Evolutionary conservation across 805 yeast genomes (phyloP).

Genomic region (Brettanomyces nanus): DNA sequence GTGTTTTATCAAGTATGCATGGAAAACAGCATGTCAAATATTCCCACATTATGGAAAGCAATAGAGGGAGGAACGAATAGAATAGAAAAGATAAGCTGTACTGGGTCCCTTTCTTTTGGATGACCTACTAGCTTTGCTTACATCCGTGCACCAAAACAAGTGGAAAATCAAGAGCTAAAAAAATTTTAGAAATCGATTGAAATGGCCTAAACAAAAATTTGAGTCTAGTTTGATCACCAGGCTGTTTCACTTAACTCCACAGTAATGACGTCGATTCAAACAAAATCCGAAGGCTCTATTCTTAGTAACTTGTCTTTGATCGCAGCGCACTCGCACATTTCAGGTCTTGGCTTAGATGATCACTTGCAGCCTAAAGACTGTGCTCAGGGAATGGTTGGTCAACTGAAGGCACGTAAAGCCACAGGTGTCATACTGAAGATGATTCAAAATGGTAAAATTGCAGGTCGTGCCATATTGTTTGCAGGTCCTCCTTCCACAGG

Average conservation of each 20-base stretch:
- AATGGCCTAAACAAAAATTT: too few species aligned
- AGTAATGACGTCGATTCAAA: slow-evolving; percentile 10
- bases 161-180: too few species aligned
- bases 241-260: too few species aligned
- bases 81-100: too few species aligned
- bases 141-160: too few species aligned
- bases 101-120: too few species aligned
- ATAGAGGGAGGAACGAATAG: too few species aligned
- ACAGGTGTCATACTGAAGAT: slow-evolving; percentile 93
- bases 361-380: slow-evolving; percentile 73
- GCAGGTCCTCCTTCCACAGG: slow-evolving; percentile 99
- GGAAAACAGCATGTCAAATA: not conserved
- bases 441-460: slow-evolving; percentile 85
- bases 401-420: slow-evolving; percentile 72
- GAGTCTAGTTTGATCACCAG: too few species aligned
- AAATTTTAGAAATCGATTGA: too few species aligned
- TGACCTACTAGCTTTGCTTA: too few species aligned
- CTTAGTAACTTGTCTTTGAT: slow-evolving; percentile 20
- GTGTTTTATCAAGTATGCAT: slow-evolving; percentile 24
- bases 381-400: slow-evolving; percentile 88
- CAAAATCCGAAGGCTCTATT: not conserved
- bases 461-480: slow-evolving; percentile 89
- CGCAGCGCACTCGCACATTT: slow-evolving; percentile 96
- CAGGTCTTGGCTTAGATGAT: slow-evolving; percentile 90
- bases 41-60: too few species aligned